Evolutionary conservation across 257 asterid genomes (phyloP).

Genomic region (Knoxia roxburghii): DNA sequence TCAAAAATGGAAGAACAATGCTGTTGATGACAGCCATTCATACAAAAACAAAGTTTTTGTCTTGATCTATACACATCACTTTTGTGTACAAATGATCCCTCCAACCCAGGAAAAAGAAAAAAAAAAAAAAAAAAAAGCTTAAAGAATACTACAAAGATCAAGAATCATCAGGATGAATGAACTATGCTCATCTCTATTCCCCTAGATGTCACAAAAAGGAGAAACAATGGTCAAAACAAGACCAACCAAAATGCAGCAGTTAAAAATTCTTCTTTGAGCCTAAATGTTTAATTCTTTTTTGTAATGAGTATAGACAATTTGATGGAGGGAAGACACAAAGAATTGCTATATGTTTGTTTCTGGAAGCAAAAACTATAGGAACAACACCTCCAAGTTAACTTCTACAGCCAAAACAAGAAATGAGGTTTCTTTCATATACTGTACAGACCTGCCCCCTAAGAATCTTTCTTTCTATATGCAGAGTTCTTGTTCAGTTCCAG

Average conservation of each 20-base stretch:
- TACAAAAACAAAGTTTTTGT: no score
- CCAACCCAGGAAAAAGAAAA: no score
- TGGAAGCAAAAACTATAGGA: background rate
- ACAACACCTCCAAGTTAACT: conserved; percentile 7
- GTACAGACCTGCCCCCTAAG: conserved; percentile 29
- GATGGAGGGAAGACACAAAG: conserved; percentile 1
- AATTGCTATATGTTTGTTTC: background rate
- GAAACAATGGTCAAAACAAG: background rate
- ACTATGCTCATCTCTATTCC: background rate
- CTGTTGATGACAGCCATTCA: no score
- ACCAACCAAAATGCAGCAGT: background rate
- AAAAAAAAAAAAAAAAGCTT: no score
- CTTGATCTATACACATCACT: no score
- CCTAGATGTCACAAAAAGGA: background rate
- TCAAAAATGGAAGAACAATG: no score
- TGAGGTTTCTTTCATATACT: conserved; percentile 28
- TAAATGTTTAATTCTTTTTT: background rate
- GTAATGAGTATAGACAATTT: conserved; percentile 14
- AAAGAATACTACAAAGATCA: no score
- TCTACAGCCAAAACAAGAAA: conserved; percentile 8
- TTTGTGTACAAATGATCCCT: no score
- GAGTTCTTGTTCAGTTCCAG: conserved; percentile 17
- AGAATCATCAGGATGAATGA: background rate
- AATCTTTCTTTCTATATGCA: conserved; percentile 39
- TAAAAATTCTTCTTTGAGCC: conserved; percentile 8